These are phyloP conservation scores for Stagonosporopsis cucurbitacearum DNA, from an alignment of 2,329 filamentous ascomycete genomes.

Conservation along the genomic window DNA sequence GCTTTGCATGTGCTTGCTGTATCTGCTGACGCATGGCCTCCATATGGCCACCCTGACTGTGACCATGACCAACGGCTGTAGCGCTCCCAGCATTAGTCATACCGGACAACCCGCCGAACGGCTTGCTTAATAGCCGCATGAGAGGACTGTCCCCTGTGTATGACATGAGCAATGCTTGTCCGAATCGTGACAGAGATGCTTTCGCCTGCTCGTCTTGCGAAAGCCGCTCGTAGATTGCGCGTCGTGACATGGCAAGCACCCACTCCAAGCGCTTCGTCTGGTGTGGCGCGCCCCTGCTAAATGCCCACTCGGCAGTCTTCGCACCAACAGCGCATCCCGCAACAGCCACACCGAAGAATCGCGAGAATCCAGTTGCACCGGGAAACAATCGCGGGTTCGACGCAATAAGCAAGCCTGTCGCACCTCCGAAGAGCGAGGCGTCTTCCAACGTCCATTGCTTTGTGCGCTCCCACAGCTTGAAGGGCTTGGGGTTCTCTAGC, in stretches of 20 bases:
- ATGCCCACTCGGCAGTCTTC: slow-evolving; percentile 7
- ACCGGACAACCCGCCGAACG: slow-evolving; percentile 2
- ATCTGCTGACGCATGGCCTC: slow-evolving; percentile 2
- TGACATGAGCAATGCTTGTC: slow-evolving; percentile 15
- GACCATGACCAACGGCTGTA: not conserved
- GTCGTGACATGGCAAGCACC: not conserved
- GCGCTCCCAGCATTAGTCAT: not conserved
- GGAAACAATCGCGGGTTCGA: slow-evolving; percentile 26
- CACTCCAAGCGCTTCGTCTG: slow-evolving; percentile 6
- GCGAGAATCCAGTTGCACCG: slow-evolving; percentile 23
- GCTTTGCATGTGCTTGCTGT: slow-evolving; percentile 13
- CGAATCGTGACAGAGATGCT: slow-evolving; percentile 22
- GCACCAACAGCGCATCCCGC: slow-evolving; percentile 24
- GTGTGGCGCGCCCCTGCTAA: slow-evolving; percentile 2
- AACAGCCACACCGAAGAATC: slow-evolving; percentile 25
- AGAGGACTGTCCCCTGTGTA: slow-evolving; percentile 8
- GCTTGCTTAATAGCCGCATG: slow-evolving; percentile 5
- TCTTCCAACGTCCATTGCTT: slow-evolving; percentile 28
- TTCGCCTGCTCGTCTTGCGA: slow-evolving; percentile 18
- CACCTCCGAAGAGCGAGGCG: slow-evolving; percentile 21
- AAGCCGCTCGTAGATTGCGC: slow-evolving; percentile 13
- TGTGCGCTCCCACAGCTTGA: slow-evolving; percentile 31
- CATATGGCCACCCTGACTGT: not conserved
- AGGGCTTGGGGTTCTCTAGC: slow-evolving; percentile 22
- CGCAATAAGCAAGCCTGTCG: slow-evolving; percentile 20